Conservation (phyloP, 2,329 filamentous ascomycete genomes). For the Pestalotiopsis sp. region DNA sequence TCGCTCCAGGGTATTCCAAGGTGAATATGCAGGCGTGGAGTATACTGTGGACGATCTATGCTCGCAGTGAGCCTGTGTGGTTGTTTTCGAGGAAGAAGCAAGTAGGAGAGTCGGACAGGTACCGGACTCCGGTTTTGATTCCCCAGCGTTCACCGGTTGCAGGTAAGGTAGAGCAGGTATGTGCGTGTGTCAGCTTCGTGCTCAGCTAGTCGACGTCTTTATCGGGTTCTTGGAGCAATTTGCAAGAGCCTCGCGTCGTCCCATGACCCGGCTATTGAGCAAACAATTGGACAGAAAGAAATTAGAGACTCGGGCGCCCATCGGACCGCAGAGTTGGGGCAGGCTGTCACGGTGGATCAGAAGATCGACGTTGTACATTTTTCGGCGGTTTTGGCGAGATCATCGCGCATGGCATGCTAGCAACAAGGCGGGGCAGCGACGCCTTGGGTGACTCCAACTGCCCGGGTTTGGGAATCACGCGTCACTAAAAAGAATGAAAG, state of each 20-base stretch:
- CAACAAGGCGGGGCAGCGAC: background rate
- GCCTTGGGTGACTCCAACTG: background rate
- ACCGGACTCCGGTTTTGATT: background rate
- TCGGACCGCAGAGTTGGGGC: background rate
- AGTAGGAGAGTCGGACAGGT: background rate
- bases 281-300: background rate
- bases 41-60: background rate
- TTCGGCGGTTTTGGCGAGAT: background rate
- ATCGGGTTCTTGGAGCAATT: background rate
- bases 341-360: slow-evolving; percentile 5
- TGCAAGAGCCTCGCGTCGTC: background rate
- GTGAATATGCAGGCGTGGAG: background rate
- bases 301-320: background rate
- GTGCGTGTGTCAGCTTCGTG: background rate
- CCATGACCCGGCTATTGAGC: background rate
- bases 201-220: background rate
- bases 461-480: slow-evolving; percentile 4
- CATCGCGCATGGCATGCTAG: background rate
- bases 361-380: slow-evolving; percentile 2
- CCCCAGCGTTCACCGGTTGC: background rate
- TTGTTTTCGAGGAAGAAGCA: background rate
- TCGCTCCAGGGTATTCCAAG: background rate
- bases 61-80: background rate
- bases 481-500: slow-evolving; percentile 4
- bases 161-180: background rate